These are phyloP conservation scores for Ceratonia siliqua DNA, from an alignment of 306 rosid species.

Conservation along the genomic window DNA sequence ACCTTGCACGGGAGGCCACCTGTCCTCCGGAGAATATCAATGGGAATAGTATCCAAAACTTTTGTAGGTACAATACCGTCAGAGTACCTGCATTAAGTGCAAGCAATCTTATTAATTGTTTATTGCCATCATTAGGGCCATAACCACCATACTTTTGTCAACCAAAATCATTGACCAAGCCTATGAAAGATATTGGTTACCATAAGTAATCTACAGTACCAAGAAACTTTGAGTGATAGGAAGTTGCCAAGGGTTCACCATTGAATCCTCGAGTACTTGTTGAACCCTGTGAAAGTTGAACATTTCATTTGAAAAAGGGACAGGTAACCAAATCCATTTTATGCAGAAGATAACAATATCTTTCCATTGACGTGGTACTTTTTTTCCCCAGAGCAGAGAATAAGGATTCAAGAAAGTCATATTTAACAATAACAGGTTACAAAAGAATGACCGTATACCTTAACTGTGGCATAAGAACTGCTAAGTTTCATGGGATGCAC, in stretches of 20 bases:
- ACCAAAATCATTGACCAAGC: constrained; percentile 12
- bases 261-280: constrained; percentile 59
- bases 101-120: constrained; percentile 24
- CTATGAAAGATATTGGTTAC: constrained; percentile 46
- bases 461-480: constrained; percentile 75
- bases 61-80: constrained; percentile 65
- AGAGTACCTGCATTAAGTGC: constrained; percentile 58
- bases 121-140: constrained; percentile 18
- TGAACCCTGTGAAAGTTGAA: constrained; percentile 57
- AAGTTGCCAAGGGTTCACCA: constrained; percentile 85
- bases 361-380: constrained; percentile 7
- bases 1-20: constrained; percentile 96
- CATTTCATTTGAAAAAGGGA: constrained; percentile 22
- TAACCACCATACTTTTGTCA: background rate
- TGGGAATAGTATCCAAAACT: constrained; percentile 76
- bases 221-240: constrained; percentile 87
- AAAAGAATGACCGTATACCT: constrained; percentile 45
- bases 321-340: background rate
- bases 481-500: constrained; percentile 70
- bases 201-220: constrained; percentile 94
- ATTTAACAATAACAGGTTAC: constrained; percentile 7
- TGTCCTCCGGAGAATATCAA: constrained; percentile 56
- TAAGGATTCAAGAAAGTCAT: background rate
- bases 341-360: background rate
- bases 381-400: background rate